A percentile compares a stretch with the other conserved stretches of the same genome.
Evolutionary conservation across 495 filamentous ascomycete species (phyloP).

Genomic region (Xylaria longipes): DNA sequence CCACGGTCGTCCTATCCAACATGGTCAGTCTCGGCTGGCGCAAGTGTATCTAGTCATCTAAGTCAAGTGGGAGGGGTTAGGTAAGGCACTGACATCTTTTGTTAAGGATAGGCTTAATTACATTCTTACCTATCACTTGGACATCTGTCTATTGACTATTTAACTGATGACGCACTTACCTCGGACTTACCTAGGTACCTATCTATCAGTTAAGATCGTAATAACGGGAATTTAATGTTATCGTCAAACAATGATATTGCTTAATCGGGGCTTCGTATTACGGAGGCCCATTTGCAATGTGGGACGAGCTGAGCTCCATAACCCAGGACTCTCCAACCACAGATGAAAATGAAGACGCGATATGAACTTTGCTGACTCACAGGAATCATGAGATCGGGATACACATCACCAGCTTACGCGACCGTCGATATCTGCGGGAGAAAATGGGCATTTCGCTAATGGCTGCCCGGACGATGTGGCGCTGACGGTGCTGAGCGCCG

Average conservation of each 20-base stretch:
- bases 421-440: background rate
- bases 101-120: background rate
- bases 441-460: background rate
- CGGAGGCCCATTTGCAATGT: background rate
- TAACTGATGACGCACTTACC: too few relatives aligned
- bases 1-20: conserved; percentile 13
- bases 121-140: too few relatives aligned
- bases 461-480: background rate
- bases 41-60: background rate
- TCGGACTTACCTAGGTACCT: too few relatives aligned
- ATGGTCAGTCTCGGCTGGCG: background rate
- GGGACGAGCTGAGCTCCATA: background rate
- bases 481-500: conserved; percentile 18
- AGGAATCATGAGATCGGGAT: background rate
- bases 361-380: background rate
- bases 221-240: background rate
- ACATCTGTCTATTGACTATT: too few relatives aligned
- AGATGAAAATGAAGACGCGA: background rate
- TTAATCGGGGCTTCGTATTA: background rate
- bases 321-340: background rate
- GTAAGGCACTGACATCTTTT: conserved; percentile 15
- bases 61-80: too few relatives aligned
- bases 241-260: background rate
- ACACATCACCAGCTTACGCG: background rate
- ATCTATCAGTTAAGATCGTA: too few relatives aligned